Evolutionary conservation across 2,329 filamentous ascomycete species (phyloP).

Genomic region (Pestalotiopsis sp.): DNA sequence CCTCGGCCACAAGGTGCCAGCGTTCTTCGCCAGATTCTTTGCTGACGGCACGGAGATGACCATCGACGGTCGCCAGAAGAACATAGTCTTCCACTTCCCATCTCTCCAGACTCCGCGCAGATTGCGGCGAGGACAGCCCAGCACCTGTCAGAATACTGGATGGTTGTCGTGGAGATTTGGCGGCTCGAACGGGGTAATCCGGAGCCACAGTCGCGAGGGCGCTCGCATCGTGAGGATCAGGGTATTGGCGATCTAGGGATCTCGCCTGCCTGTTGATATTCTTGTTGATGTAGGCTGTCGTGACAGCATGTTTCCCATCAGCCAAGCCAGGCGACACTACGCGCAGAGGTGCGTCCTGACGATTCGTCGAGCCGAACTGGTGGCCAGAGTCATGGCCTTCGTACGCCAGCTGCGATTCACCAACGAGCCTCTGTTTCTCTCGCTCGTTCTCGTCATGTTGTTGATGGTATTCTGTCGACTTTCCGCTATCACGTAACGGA

Average conservation of each 20-base stretch:
- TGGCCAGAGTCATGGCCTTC: slow-evolving; percentile 21
- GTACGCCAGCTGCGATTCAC: slow-evolving; percentile 23
- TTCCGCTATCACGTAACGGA: slow-evolving; percentile 21
- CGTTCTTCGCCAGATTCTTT: slow-evolving; percentile 80
- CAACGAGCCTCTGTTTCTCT: slow-evolving; percentile 1
- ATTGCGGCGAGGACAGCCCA: slow-evolving; percentile 79
- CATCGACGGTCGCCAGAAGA: slow-evolving; percentile 99
- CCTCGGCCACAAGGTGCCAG: slow-evolving; percentile 84
- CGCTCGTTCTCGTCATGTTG: slow-evolving; percentile 21
- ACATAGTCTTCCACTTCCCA: slow-evolving; percentile 99
- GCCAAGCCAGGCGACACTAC: slow-evolving; percentile 15
- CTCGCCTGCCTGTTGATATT: slow-evolving; percentile 32
- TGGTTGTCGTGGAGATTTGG: slow-evolving; percentile 69
- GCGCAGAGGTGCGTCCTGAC: slow-evolving; percentile 20
- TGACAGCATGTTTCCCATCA: slow-evolving; percentile 24
- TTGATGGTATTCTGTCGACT: slow-evolving; percentile 12
- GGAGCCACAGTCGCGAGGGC: slow-evolving; percentile 98
- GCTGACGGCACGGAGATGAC: slow-evolving; percentile 90
- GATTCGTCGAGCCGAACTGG: slow-evolving; percentile 28
- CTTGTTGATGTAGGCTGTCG: slow-evolving; percentile 31
- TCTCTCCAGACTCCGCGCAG: slow-evolving; percentile 97
- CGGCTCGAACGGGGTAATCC: slow-evolving; percentile 94
- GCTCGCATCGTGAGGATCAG: slow-evolving; percentile 74
- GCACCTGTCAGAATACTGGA: slow-evolving; percentile 57
- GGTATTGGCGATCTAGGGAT: slow-evolving; percentile 36